Percentiles rank a stretch among this genome's conserved stretches.
Conservation (phyloP, 768 basidiomycete genomes). For the Russula ochroleuca region DNA sequence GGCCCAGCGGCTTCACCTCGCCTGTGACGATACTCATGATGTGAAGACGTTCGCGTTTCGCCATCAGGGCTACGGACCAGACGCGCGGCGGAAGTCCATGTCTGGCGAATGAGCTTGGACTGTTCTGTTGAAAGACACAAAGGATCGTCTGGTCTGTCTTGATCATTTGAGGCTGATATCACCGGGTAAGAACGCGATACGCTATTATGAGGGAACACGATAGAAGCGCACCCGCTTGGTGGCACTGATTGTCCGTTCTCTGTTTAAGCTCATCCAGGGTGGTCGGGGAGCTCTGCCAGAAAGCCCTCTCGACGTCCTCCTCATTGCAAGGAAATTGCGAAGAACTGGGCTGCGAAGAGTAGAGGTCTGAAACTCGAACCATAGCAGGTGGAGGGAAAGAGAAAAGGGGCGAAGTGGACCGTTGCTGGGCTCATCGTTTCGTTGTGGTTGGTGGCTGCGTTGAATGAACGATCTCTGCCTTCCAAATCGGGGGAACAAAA, state of each 20-base stretch:
- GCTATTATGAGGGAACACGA: not conserved
- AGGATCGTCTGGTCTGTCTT: not conserved
- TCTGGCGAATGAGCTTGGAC: slow-evolving; percentile 6
- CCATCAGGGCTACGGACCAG: not conserved
- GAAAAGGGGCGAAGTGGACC: not conserved
- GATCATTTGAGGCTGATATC: not conserved
- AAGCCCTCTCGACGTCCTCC: slow-evolving; percentile 4
- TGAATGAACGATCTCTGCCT: not conserved
- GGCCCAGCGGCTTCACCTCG: not conserved
- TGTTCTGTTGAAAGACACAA: slow-evolving; percentile 2
- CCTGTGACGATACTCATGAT: not conserved
- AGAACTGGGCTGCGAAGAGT: slow-evolving; percentile 4
- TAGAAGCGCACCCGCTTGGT: slow-evolving; percentile 1
- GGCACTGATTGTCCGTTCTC: not conserved
- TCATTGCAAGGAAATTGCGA: not conserved
- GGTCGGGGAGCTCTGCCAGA: slow-evolving; percentile 17
- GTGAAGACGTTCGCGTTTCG: not conserved
- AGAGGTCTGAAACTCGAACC: not conserved
- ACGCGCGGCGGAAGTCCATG: not conserved
- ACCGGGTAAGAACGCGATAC: not conserved
- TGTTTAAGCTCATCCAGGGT: not conserved
- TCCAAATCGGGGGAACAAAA: slow-evolving; percentile 12
- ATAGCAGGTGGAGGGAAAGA: not conserved
- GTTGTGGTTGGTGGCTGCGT: not conserved
- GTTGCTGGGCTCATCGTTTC: not conserved